Evolutionary conservation across 441 rosid species (phyloP), one percentile per base, ranked within the genome.

Genomic region (Jatropha podagrica): DNA sequence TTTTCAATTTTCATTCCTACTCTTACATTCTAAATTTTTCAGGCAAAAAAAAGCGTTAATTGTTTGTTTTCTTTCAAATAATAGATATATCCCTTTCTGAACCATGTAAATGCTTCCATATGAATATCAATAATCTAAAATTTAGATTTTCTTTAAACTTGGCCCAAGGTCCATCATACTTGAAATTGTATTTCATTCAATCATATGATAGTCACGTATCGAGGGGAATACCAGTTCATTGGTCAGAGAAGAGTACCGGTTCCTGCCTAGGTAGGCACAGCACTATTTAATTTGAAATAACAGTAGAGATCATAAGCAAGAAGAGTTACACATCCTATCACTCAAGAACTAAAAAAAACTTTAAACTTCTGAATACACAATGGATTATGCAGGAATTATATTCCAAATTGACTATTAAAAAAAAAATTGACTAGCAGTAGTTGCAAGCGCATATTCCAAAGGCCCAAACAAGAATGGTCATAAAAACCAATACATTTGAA

Each of bases 71-170:
- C 15, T 42, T 7, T 20, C 5, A 2, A 20, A 20, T 26, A 26
- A 15, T 42, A 63, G 62, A 46, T 14, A 66, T 51, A n/a, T 64
- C 40, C 40, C 51, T 61, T 46, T 62, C 14, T 46, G 38, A 60
- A 46, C 49, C 23, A 32, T 18, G 44, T 27, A 58, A 5, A 20
- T 65, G 42, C 42, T 1, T 48, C 46, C 18, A 74, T 38, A 42
- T 62, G 46, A 72, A n/a, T 69, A 17, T 61, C 42, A 41, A 60
- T 13, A 68, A 41, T 12, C 18, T 37, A 40, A 12, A 67, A 61
- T 27, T 41, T 37, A 15, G 51, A 56, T 8, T 67, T 75, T 68
- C 46, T 61, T 58, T 42, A 37, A 44, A 23, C 3, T 76, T 69
- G 68, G 41, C n/a, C 65, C 26, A 3, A 6, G 37, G 37, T 18